Conservation (phyloP, 2,329 filamentous ascomycete species). For the Metarhizium rileyi region DNA sequence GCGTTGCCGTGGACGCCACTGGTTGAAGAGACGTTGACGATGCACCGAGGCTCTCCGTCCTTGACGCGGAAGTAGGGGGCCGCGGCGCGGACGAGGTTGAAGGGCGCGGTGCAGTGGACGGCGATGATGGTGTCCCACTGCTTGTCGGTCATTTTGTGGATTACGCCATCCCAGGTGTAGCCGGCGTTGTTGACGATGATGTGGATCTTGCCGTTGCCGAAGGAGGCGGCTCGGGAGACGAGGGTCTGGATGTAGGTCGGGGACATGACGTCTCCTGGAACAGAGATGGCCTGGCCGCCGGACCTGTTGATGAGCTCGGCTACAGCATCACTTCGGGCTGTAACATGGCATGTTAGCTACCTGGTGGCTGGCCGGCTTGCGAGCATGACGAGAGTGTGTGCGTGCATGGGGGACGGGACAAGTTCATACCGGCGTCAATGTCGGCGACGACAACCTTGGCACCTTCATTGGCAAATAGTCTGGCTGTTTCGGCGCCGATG, state of each 20-base stretch:
- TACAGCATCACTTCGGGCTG: constrained; percentile 58
- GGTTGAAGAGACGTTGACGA: constrained; percentile 79
- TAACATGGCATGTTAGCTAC: not conserved
- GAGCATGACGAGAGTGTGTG: too few species aligned
- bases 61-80: constrained; percentile 82
- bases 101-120: constrained; percentile 76
- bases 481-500: constrained; percentile 76
- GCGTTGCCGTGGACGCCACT: constrained; percentile 79
- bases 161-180: constrained; percentile 87
- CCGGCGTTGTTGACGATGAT: constrained; percentile 88
- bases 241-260: constrained; percentile 59
- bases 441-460: constrained; percentile 77
- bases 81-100: constrained; percentile 70
- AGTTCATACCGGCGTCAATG: constrained; percentile 57
- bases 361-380: not conserved
- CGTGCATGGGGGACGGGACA: not conserved
- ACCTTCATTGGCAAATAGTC: constrained; percentile 78
- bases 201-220: constrained; percentile 80
- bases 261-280: constrained; percentile 69
- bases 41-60: constrained; percentile 66
- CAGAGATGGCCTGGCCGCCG: constrained; percentile 60
- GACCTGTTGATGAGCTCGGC: constrained; percentile 58
- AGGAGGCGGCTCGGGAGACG: constrained; percentile 66
- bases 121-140: constrained; percentile 85
- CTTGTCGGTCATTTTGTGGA: constrained; percentile 86